phyloP scores from a whole-genome alignment of 129 eudicot genomes.

The Pittosporum tobira region DNA sequence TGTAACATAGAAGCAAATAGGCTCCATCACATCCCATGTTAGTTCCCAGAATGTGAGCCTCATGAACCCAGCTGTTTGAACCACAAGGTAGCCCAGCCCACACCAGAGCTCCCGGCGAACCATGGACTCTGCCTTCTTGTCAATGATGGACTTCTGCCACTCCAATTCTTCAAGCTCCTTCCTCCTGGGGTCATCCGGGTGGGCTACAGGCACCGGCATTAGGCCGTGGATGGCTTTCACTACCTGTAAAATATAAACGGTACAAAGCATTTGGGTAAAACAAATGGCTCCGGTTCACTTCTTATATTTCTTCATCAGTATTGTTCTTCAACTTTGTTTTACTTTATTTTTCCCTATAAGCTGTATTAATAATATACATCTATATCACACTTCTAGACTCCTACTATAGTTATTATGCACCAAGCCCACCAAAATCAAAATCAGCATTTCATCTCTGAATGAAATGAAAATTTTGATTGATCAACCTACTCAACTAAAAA shows the following conservation, averaged over 20 bases:
- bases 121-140: slow-evolving; percentile 47
- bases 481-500: too few relatives aligned
- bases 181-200: slow-evolving; percentile 31
- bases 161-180: slow-evolving; percentile 71
- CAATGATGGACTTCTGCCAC: slow-evolving; percentile 50
- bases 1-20: slow-evolving; percentile 87
- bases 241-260: slow-evolving; percentile 68
- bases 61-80: slow-evolving; percentile 91
- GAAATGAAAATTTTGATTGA: too few relatives aligned
- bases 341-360: background rate
- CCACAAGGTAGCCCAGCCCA: slow-evolving; percentile 68
- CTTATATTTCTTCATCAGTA: background rate
- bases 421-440: too few relatives aligned
- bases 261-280: slow-evolving; percentile 44
- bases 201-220: slow-evolving; percentile 25
- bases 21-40: slow-evolving; percentile 99
- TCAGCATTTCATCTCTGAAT: too few relatives aligned
- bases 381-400: too few relatives aligned
- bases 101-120: slow-evolving; percentile 76
- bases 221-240: slow-evolving; percentile 66
- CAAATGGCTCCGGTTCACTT: slow-evolving; percentile 17
- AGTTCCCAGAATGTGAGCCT: slow-evolving; percentile 98
- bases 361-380: too few relatives aligned
- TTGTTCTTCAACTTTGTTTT: background rate
- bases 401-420: too few relatives aligned